phyloP scores from a whole-genome alignment of 352 stramenopile species.

The Phytophthora citricola region DNA sequence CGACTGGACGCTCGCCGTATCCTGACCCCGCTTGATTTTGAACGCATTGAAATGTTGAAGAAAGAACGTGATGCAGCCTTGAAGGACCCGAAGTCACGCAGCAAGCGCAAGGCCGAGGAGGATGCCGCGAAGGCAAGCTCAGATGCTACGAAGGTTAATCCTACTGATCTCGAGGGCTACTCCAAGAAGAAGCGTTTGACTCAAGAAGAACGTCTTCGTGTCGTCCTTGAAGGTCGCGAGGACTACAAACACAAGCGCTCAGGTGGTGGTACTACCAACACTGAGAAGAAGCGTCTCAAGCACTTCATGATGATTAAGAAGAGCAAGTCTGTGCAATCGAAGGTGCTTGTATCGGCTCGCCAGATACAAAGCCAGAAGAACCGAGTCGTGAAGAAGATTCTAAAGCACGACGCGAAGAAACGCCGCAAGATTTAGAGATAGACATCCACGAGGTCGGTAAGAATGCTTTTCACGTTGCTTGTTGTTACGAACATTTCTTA shows the following conservation, averaged over 20 bases:
- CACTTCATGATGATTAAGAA: conserved; percentile 99
- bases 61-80: conserved; percentile 85
- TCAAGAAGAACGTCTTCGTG: conserved; percentile 82
- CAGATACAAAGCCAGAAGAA: conserved; percentile 85
- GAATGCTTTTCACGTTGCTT: conserved; percentile 1
- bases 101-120: conserved; percentile 85
- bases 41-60: conserved; percentile 91
- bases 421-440: conserved; percentile 64
- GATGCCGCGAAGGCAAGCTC: conserved; percentile 51
- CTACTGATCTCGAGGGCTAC: conserved; percentile 84
- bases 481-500: conserved; percentile 7
- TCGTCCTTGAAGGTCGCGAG: conserved; percentile 90
- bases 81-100: conserved; percentile 84
- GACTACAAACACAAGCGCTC: conserved; percentile 93
- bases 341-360: conserved; percentile 87
- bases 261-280: conserved; percentile 97
- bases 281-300: conserved; percentile 97
- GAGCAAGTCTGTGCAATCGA: conserved; percentile 89
- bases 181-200: conserved; percentile 91
- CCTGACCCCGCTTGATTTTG: conserved; percentile 90
- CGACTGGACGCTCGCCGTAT: conserved; percentile 88
- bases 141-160: conserved; percentile 77
- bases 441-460: background rate
- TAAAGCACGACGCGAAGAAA: conserved; percentile 90
- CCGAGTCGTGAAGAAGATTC: conserved; percentile 84